Evolutionary conservation across 2,329 filamentous ascomycete species (phyloP).

Genomic region (Aspergillus proliferans): DNA sequence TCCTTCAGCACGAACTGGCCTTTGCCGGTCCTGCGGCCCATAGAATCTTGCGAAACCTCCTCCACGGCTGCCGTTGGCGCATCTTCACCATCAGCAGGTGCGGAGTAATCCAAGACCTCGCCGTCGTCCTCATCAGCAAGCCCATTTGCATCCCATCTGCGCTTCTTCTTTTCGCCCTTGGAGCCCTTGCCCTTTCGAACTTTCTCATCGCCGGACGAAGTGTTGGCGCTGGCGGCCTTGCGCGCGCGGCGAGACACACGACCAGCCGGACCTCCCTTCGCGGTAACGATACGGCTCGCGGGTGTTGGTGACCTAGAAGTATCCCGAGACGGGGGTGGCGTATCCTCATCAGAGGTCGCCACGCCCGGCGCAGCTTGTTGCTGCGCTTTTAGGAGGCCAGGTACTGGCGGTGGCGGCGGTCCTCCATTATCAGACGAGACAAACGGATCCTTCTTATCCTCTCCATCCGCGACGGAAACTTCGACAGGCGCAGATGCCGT

Average conservation of each 20-base stretch:
- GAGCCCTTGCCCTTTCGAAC: constrained; percentile 53
- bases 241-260: constrained; percentile 77
- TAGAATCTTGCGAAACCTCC: constrained; percentile 68
- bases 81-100: constrained; percentile 51
- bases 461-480: constrained; percentile 34
- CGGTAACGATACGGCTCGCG: constrained; percentile 61
- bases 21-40: constrained; percentile 77
- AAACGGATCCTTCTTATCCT: constrained; percentile 43
- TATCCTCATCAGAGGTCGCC: constrained; percentile 58
- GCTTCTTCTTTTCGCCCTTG: constrained; percentile 67
- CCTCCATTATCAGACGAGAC: constrained; percentile 45
- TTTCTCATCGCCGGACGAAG: constrained; percentile 78
- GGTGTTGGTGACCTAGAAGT: constrained; percentile 77
- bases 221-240: constrained; percentile 52
- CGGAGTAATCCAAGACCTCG: constrained; percentile 84
- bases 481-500: constrained; percentile 40
- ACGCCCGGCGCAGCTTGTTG: constrained; percentile 36
- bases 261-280: constrained; percentile 65
- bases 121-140: constrained; percentile 77
- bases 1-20: constrained; percentile 94
- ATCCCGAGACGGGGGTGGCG: constrained; percentile 64
- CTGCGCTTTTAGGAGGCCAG: constrained; percentile 43
- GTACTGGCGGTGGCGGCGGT: constrained; percentile 47
- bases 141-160: constrained; percentile 89
- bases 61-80: constrained; percentile 57